Evolutionary conservation across 306 rosid species (phyloP), one percentile per base, ranked within the genome.

Genomic region (Leucaena leucocephala): DNA sequence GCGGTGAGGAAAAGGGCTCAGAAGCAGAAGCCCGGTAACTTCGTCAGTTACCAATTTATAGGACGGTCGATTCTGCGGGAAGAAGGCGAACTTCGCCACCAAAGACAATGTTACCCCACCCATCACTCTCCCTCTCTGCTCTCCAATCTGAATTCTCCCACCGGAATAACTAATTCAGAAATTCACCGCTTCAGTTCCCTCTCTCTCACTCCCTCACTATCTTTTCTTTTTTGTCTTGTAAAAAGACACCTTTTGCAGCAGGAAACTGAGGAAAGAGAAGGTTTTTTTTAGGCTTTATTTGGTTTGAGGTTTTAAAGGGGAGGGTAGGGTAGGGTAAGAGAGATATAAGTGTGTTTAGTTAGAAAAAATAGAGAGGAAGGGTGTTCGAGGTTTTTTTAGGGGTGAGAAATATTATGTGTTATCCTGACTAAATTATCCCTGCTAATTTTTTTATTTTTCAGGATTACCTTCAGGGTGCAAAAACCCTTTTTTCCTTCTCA

Each of bases 101-200:
- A 94, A 90, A n/a, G 98, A 94, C 68, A 97, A 94, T 54, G 98
- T 94, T 76, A 94, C 97, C 44, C 98, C 98, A 74, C 98, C 98
- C 98, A 94, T 93, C 50, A 66, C 68, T 48, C n/a, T 48, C 9
- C 61, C 38, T 57, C 66, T 67, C 55, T 49, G n/a, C 55, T 12
- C 58, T 55, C 11, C 69, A 21, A 66, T 76, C 65, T 80, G 50
- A 55, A 55, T 8, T 43, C 34, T 49, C 13, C 4, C 76, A 50
- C 36, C 72, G 77, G 72, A 68, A 45, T 12, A 65, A 63, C 40
- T 9, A 59, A 40, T 62, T 82, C 82, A 81, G 86, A 88, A 83
- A 84, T 80, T 73, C 89, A 76, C 77, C 81, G 79, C 57, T 72
- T 67, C 44, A 54, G 39, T 3, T 15, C 44, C 59, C n/a, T 36